These are phyloP conservation scores for Aspergillus intermedius DNA, from an alignment of 2,329 filamentous ascomycete species.

Conservation along the genomic window DNA sequence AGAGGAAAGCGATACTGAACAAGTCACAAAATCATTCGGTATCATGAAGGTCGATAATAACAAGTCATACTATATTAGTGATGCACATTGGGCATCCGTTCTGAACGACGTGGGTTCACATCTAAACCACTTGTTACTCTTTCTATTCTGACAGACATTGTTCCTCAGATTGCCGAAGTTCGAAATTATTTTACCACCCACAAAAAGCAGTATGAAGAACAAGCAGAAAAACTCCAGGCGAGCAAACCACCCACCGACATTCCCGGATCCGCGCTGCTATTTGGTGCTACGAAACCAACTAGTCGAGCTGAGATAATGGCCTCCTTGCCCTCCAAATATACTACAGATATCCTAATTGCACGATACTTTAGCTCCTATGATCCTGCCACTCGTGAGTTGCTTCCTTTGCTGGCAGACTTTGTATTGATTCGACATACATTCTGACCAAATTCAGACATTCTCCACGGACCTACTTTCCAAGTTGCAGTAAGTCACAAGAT, in stretches of 20 bases:
- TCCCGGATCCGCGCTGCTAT: conserved; percentile 69
- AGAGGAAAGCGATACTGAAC: conserved; percentile 62
- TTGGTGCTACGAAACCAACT: conserved; percentile 63
- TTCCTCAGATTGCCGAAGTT: conserved; percentile 70
- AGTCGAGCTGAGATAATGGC: conserved; percentile 71
- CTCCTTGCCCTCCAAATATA: conserved; percentile 71
- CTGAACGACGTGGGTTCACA: conserved; percentile 55
- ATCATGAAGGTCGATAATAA: conserved; percentile 73
- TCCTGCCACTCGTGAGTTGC: conserved; percentile 52
- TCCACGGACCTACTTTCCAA: conserved; percentile 81
- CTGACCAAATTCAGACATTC: conserved; percentile 47
- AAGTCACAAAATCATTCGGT: conserved; percentile 67
- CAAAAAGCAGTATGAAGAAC: conserved; percentile 81
- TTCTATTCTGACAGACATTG: conserved; percentile 3
- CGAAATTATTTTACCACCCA: conserved; percentile 82
- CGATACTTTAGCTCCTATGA: conserved; percentile 85
- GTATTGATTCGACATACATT: conserved; percentile 3
- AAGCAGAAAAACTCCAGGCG: conserved; percentile 67
- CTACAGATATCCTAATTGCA: conserved; percentile 75
- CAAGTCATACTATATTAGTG: conserved; percentile 74
- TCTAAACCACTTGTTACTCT: not conserved
- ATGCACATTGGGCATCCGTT: conserved; percentile 77
- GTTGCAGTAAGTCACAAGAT: conserved; percentile 48
- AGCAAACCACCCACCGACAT: conserved; percentile 51
- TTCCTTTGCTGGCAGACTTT: not conserved